These are phyloP conservation scores for Citrus mangshanensis DNA, from an alignment of 345 rosid genomes.

Conservation along the genomic window DNA sequence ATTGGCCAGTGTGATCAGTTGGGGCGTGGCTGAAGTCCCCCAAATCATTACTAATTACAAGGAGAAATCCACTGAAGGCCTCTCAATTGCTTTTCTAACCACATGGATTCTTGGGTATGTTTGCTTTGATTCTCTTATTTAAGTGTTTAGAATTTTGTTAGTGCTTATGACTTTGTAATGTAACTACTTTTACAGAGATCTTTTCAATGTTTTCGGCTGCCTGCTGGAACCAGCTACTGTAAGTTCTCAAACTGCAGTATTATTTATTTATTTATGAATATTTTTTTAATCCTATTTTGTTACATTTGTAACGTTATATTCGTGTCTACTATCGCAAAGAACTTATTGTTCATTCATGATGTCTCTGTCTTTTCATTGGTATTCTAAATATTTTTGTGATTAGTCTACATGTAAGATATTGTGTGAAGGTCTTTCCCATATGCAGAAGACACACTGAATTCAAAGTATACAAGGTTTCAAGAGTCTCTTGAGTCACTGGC, in stretches of 20 bases:
- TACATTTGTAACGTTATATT: not conserved
- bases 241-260: constrained; percentile 21
- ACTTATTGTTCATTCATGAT: not conserved
- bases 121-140: not conserved
- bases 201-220: constrained; percentile 78
- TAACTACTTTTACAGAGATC: constrained; percentile 47
- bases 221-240: constrained; percentile 85
- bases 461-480: not conserved
- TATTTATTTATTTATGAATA: too few relatives aligned
- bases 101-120: constrained; percentile 81
- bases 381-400: not conserved
- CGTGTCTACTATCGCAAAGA: not conserved
- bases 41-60: constrained; percentile 71
- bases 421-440: not conserved
- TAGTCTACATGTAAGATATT: not conserved
- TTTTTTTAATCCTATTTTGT: not conserved
- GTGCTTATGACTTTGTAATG: not conserved
- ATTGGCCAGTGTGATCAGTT: constrained; percentile 60
- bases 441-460: not conserved
- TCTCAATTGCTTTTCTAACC: constrained; percentile 68
- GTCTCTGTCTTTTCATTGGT: not conserved
- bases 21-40: constrained; percentile 85
- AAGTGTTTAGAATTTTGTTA: not conserved
- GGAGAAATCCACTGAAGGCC: constrained; percentile 71
- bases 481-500: not conserved